Evolutionary conservation across 495 filamentous ascomycete species (phyloP).

Genomic region (Glonium stellatum): DNA sequence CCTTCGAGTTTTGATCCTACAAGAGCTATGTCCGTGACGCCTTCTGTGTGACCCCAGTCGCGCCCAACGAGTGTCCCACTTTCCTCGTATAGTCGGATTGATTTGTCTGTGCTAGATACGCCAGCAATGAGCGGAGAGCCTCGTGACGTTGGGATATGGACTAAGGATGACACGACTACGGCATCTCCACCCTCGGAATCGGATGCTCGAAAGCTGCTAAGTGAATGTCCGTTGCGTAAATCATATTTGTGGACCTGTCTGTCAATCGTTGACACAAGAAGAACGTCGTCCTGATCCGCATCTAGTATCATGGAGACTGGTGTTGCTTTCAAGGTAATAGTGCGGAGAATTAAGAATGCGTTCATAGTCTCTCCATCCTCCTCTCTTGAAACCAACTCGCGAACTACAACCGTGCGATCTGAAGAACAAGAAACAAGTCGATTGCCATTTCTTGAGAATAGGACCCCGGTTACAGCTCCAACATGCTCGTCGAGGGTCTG

Average conservation of each 20-base stretch:
- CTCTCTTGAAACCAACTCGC: slow-evolving; percentile 63
- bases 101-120: slow-evolving; percentile 89
- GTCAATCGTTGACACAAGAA: slow-evolving; percentile 76
- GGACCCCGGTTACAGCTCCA: slow-evolving; percentile 56
- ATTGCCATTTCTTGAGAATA: slow-evolving; percentile 57
- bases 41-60: slow-evolving; percentile 91
- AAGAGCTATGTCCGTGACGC: slow-evolving; percentile 75
- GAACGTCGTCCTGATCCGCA: slow-evolving; percentile 48
- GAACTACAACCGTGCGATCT: slow-evolving; percentile 75
- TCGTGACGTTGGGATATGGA: slow-evolving; percentile 34
- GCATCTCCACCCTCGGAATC: slow-evolving; percentile 73
- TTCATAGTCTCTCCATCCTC: slow-evolving; percentile 59
- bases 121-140: slow-evolving; percentile 60
- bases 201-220: slow-evolving; percentile 69
- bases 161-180: slow-evolving; percentile 72
- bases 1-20: slow-evolving; percentile 31
- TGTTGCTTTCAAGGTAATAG: slow-evolving; percentile 75
- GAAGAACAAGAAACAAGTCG: slow-evolving; percentile 78
- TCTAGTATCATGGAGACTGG: slow-evolving; percentile 72
- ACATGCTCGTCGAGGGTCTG: slow-evolving; percentile 78
- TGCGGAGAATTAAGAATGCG: slow-evolving; percentile 67
- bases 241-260: slow-evolving; percentile 73
- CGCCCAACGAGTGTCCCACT: slow-evolving; percentile 69
- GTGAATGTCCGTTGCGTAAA: slow-evolving; percentile 59
- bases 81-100: slow-evolving; percentile 81